These are phyloP conservation scores for Thuidium tamariscinum DNA, from an alignment of 225 moss, liverwort and hornwort genomes.

Conservation along the genomic window DNA sequence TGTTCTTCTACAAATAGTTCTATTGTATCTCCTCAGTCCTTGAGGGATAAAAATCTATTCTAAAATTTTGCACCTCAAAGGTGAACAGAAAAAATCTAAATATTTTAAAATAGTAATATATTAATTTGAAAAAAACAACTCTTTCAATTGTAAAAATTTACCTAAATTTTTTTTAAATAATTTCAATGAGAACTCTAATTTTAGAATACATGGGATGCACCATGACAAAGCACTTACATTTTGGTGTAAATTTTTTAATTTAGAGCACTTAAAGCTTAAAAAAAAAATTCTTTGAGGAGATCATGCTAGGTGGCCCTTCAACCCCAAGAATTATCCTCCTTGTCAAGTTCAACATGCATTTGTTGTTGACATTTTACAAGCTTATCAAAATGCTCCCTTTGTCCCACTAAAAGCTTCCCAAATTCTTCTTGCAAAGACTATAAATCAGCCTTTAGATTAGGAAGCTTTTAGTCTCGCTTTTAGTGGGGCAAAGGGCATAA, in stretches of 20 bases:
- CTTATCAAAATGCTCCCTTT: background rate
- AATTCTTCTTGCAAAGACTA: no score
- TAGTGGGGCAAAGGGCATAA: no score
- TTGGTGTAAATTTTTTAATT: background rate
- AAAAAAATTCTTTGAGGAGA: rapidly evolving
- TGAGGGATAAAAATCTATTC: background rate
- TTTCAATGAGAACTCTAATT: background rate
- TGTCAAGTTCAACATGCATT: background rate
- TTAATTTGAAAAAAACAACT: background rate
- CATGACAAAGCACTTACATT: rapidly evolving
- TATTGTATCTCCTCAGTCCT: no score
- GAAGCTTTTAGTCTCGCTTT: no score
- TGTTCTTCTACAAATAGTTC: no score
- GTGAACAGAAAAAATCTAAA: background rate
- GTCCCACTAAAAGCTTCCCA: no score
- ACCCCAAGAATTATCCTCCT: rapidly evolving
- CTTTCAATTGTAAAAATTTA: background rate
- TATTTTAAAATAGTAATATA: rapidly evolving
- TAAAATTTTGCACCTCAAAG: background rate
- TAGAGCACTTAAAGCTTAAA: no score
- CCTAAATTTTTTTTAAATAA: background rate
- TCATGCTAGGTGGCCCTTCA: background rate
- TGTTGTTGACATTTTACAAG: rapidly evolving
- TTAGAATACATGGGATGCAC: rapidly evolving
- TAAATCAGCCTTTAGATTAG: no score